Conservation (phyloP, 345 rosid genomes). For the Gossypium thurberi region DNA sequence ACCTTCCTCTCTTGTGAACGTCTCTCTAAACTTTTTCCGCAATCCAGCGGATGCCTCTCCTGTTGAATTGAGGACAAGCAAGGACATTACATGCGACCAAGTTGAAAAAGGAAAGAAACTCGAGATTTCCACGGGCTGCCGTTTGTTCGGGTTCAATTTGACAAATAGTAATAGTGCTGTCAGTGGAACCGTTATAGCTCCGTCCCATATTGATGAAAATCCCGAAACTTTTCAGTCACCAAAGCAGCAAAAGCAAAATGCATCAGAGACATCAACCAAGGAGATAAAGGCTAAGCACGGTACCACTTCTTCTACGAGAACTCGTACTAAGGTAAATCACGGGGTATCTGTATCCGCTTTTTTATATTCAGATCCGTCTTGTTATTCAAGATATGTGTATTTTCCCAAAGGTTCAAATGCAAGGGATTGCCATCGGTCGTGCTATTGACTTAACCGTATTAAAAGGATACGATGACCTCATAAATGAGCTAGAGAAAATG, state of each 20-base stretch:
- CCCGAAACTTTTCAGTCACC: conserved; percentile 16
- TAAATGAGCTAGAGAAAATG: conserved; percentile 56
- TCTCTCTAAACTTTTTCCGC: conserved; percentile 27
- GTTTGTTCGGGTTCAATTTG: conserved; percentile 61
- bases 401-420: conserved; percentile 60
- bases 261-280: conserved; percentile 14
- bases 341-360: neutral
- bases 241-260: conserved; percentile 31
- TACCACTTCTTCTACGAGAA: conserved; percentile 33
- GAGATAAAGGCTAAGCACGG: conserved; percentile 28
- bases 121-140: conserved; percentile 33
- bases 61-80: conserved; percentile 19
- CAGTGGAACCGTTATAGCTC: conserved; percentile 14
- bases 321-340: conserved; percentile 52
- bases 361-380: neutral
- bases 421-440: conserved; percentile 66
- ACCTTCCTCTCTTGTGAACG: conserved; percentile 12
- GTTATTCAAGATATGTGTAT: conserved; percentile 6
- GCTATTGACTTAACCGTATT: conserved; percentile 51
- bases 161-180: conserved; percentile 20
- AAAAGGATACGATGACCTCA: conserved; percentile 49
- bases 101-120: conserved; percentile 29
- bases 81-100: conserved; percentile 23
- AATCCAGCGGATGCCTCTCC: conserved; percentile 22
- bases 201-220: conserved; percentile 29